Evolutionary conservation across 805 yeast species (phyloP).

Genomic region (Tetrapisispora namnaoensis): DNA sequence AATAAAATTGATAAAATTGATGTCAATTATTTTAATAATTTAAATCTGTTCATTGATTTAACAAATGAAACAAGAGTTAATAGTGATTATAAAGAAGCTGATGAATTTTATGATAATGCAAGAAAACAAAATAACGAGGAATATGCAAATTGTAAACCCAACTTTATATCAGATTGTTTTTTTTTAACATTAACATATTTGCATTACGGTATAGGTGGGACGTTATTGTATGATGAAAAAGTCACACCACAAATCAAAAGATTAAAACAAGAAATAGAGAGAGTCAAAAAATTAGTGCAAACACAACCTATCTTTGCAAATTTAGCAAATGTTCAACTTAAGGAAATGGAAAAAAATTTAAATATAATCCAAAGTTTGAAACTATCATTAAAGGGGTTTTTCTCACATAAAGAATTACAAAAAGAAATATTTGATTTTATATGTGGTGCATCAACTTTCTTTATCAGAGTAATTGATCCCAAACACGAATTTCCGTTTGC

Average conservation of each 20-base stretch:
- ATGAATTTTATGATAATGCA: conserved; percentile 40
- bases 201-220: conserved; percentile 86
- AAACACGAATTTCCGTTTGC: conserved; percentile 48
- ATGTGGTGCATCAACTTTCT: conserved; percentile 64
- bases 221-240: conserved; percentile 47
- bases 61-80: conserved; percentile 75
- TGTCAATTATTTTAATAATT: conserved; percentile 50
- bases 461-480: conserved; percentile 67
- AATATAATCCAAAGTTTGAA: conserved; percentile 35
- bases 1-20: conserved; percentile 71
- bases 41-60: conserved; percentile 48
- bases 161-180: conserved; percentile 89
- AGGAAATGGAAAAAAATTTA: conserved; percentile 38
- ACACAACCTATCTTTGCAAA: conserved; percentile 12
- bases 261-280: conserved; percentile 33
- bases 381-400: conserved; percentile 54
- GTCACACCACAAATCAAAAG: conserved; percentile 42
- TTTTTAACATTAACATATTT: conserved; percentile 67
- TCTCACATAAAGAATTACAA: conserved; percentile 48
- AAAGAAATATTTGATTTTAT: conserved; percentile 65
- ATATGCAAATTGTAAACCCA: conserved; percentile 28
- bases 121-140: conserved; percentile 24
- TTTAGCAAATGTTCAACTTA: conserved; percentile 35
- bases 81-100: conserved; percentile 63
- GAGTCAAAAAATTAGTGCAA: conserved; percentile 21